Evolutionary conservation across 1,284 basidiomycete genomes (phyloP).

Genomic region (Sanguinoderma infundibulare): DNA sequence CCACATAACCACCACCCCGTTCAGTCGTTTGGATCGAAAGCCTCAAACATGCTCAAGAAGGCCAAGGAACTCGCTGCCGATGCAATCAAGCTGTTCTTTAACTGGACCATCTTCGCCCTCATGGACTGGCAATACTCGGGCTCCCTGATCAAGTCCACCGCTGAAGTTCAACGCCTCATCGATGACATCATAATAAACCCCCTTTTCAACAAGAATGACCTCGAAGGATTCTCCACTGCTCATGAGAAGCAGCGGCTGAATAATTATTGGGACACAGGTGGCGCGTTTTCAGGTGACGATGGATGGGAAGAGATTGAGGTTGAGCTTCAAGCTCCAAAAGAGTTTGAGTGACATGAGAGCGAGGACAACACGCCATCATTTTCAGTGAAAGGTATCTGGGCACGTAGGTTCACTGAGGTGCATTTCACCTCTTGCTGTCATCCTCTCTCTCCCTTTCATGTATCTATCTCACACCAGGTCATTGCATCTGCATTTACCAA

Average conservation of each 20-base stretch:
- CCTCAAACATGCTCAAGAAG: not conserved
- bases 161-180: slow-evolving; percentile 26
- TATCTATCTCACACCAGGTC: too few species aligned
- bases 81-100: slow-evolving; percentile 7
- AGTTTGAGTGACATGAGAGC: not conserved
- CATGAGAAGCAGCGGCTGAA: slow-evolving; percentile 24
- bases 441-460: too few species aligned
- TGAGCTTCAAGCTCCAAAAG: slow-evolving; percentile 22
- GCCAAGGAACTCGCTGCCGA: not conserved
- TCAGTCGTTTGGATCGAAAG: not conserved
- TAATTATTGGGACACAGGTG: not conserved
- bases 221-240: slow-evolving; percentile 19
- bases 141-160: slow-evolving; percentile 12
- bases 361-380: slow-evolving; percentile 12
- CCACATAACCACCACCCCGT: not conserved
- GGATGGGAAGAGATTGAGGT: slow-evolving; percentile 23
- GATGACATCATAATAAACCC: slow-evolving; percentile 22
- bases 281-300: slow-evolving; percentile 4
- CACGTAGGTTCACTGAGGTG: slow-evolving; percentile 17
- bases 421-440: too few species aligned
- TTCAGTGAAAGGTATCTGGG: slow-evolving; percentile 12
- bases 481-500: slow-evolving; percentile 19
- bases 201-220: slow-evolving; percentile 23
- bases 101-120: slow-evolving; percentile 1
- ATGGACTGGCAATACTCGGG: slow-evolving; percentile 19